phyloP scores from a whole-genome alignment of 306 rosid species.

The Mimosa bimucronata region DNA sequence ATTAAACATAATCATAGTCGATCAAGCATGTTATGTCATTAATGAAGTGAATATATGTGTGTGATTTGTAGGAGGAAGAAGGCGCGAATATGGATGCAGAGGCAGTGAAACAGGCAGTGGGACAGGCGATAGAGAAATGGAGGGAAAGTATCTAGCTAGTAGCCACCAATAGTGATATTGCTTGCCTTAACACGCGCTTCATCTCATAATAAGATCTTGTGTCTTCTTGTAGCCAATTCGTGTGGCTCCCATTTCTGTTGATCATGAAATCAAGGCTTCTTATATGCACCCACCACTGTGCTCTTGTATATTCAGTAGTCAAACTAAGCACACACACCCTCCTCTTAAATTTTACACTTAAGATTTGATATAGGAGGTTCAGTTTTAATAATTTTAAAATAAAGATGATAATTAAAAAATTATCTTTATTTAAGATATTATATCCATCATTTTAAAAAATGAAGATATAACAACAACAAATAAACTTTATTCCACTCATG shows the following conservation, averaged over 20 bases:
- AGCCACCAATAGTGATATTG: slow-evolving; percentile 18
- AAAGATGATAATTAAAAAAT: no score
- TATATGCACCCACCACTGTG: not conserved
- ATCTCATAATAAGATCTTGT: not conserved
- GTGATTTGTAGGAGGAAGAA: slow-evolving; percentile 44
- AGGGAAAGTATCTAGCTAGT: slow-evolving; percentile 24
- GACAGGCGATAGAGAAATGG: slow-evolving; percentile 52
- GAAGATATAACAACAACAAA: no score
- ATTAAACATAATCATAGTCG: not conserved
- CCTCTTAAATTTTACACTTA: no score
- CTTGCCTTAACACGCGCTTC: not conserved
- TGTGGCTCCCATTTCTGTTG: not conserved
- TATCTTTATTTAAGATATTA: no score
- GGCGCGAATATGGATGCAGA: slow-evolving; percentile 43
- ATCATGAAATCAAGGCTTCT: slow-evolving; percentile 29
- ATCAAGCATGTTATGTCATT: not conserved
- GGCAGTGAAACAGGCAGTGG: slow-evolving; percentile 48
- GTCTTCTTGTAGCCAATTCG: not conserved
- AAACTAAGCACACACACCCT: not conserved
- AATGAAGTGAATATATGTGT: not conserved
- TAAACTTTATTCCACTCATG: no score
- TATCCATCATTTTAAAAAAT: no score
- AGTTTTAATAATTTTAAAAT: no score
- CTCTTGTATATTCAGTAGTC: not conserved
- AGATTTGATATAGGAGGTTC: no score